These are phyloP conservation scores for Aspergillus funiculosus DNA, from an alignment of 495 filamentous ascomycete species.

Conservation along the genomic window DNA sequence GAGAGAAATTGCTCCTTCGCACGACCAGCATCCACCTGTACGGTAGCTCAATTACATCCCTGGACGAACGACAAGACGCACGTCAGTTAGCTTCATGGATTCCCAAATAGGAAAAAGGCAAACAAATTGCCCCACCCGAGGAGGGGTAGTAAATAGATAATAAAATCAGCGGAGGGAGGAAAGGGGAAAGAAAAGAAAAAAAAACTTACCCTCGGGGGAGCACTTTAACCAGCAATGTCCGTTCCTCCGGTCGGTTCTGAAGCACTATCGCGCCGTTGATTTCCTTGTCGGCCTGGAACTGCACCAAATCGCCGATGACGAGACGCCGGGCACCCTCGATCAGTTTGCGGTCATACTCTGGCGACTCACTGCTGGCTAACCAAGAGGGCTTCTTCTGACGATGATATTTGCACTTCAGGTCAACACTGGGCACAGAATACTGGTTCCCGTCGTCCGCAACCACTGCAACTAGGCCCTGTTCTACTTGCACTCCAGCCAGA, in stretches of 20 bases:
- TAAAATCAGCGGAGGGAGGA: constrained; percentile 10
- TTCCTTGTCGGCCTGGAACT: constrained; percentile 82
- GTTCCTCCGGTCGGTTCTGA: constrained; percentile 65
- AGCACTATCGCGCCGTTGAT: constrained; percentile 88
- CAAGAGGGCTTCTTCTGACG: constrained; percentile 73
- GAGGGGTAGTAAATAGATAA: too few relatives aligned
- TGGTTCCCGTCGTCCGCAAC: constrained; percentile 87
- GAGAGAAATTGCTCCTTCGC: constrained; percentile 47
- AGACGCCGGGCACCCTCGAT: constrained; percentile 60
- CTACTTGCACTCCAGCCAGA: constrained; percentile 84
- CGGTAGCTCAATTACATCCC: constrained; percentile 49
- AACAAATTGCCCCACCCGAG: constrained; percentile 14
- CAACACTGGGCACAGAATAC: constrained; percentile 81
- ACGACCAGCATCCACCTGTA: constrained; percentile 52
- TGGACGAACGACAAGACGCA: constrained; percentile 15
- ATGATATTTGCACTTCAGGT: constrained; percentile 92
- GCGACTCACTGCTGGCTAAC: constrained; percentile 57
- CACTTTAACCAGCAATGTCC: constrained; percentile 71
- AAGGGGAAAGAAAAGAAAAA: constrained; percentile 15
- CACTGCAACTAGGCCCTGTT: constrained; percentile 76
- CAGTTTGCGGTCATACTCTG: constrained; percentile 55
- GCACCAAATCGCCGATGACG: constrained; percentile 69
- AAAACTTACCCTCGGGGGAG: constrained; percentile 76
- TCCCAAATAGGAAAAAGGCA: constrained; percentile 18
- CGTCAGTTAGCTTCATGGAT: constrained; percentile 12